Conservation (phyloP, 2,329 filamentous ascomycete species). For the Pseudogymnoascus sp. region DNA sequence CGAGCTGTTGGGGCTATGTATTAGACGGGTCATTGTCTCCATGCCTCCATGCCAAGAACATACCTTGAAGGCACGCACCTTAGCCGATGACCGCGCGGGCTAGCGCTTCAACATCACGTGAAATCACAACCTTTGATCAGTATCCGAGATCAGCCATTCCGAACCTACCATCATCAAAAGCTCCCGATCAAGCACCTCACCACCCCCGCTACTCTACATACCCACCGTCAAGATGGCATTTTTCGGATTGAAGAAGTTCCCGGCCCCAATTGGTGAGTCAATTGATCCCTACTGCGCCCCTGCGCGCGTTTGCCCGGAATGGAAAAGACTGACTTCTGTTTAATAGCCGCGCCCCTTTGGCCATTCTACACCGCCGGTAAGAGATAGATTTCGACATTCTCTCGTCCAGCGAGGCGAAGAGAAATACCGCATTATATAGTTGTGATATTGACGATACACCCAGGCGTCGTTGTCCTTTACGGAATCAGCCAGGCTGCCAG, state of each 20-base stretch:
- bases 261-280: slow-evolving; percentile 68
- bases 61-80: slow-evolving; percentile 5
- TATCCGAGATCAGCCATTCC: slow-evolving; percentile 8
- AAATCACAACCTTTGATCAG: not conserved
- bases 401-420: not conserved
- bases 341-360: slow-evolving; percentile 76
- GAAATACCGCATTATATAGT: not conserved
- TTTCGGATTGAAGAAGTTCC: slow-evolving; percentile 75
- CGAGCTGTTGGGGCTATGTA: slow-evolving; percentile 7
- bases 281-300: slow-evolving; percentile 28
- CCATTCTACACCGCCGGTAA: slow-evolving; percentile 94
- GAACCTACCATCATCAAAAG: not conserved
- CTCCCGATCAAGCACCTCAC: slow-evolving; percentile 26
- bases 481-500: slow-evolving; percentile 81
- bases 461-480: slow-evolving; percentile 81
- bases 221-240: slow-evolving; percentile 61
- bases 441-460: slow-evolving; percentile 18
- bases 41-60: slow-evolving; percentile 8
- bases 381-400: slow-evolving; percentile 28
- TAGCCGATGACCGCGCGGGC: slow-evolving; percentile 2
- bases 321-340: not conserved
- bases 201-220: slow-evolving; percentile 34
- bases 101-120: slow-evolving; percentile 5
- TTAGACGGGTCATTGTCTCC: not conserved
- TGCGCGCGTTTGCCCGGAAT: slow-evolving; percentile 18